Base-by-base conservation (phyloP, 2,329 filamentous ascomycete species). In the Aureobasidium sp. region DNA sequence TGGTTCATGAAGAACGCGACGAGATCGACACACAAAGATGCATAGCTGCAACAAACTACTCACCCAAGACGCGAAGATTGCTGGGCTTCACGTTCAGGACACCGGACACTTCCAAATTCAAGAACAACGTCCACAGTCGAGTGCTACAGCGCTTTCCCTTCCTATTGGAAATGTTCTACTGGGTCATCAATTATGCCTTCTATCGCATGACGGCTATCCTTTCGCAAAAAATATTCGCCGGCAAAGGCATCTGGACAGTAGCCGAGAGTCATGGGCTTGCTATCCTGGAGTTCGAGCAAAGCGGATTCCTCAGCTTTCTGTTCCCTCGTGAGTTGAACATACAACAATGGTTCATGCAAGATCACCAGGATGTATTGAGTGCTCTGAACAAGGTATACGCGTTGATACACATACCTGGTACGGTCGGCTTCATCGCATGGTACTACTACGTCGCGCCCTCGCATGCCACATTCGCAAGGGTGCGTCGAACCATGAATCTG, bases 111-210 rank as follows among this genome's bases (percentile, higher is more conserved):
- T 82, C 82, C 3, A 79, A 82, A n/a, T 88, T 86, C 71, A 78
- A 80, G 43, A 77, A 81, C 64, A 74, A 87, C 69, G 71, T 82
- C 53, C 85, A 87, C 71, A 86, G 82, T 64, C 78, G 84, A 29
- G 78, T 88, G 61, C 76, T 88, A 63, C 82, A 87, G 70, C 86
- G 85, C 69, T 87, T 85, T 66, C 86, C 87, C 5, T 89, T 89
- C 69, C 72, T 89, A 61, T 80, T 89, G 53, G 86, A 89, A 72
- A 88, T 89, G 84, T 88, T 88, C 71, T 89, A 89, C 75, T 89
- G 86, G 86, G 78, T 81, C 47, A 78, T 88, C 67, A 87, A 85
- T 69, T 82, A 86, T 66, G 77, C 81, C 50, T 85, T 87, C 70
- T 88, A 88, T 74, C 78, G 81, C 41, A 76, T 84, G 71, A 86